Evolutionary conservation across 345 rosid genomes (phyloP), one percentile per base, ranked within the genome.

Genomic region (Hypericum perforatum): DNA sequence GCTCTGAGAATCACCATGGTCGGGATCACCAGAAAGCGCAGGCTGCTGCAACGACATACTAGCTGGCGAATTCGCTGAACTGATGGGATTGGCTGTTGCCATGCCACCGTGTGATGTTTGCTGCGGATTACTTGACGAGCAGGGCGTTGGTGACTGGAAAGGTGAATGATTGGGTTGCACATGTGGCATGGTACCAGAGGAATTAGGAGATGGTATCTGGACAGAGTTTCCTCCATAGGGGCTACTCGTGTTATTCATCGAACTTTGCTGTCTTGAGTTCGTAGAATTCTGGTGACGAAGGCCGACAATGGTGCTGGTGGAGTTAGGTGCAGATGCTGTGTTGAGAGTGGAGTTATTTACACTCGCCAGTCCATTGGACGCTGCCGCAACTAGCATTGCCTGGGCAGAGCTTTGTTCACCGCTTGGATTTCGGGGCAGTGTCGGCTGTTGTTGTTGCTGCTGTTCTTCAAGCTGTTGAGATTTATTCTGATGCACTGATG

Each of bases 391-490:
- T 45, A 12, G 50, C 50, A 46, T 46, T 46, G 50, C 50, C 29
- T 32, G 29, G 50, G 16, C 12, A 32, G 32, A 13, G 50, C 29
- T 13, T 46, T 71, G 88, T 58, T 82, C 82, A 10, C 59, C 50
- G 68, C 58, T 74, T 44, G 80, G 65, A 64, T 66, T 77, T 54
- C 68, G 86, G 46, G 79, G 40, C 52, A 70, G 41, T 44, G 74
- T 52, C 65, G 73, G 86, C 56, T 69, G 84, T 59, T 69, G 84
- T 57, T 74, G 84, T 63, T 68, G 77, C 44, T 45, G 76, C 63
- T 79, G 89, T 51, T 83, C 90, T 60, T 70, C 79, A 8, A 80
- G 60, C 74, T 75, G 92, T 58, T 79, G 95, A 60, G 70, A 64
- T 70, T 77, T 89, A 61, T 70, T 55, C n/a, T 72, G 79, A 48